Evolutionary conservation across 305 asterid genomes (phyloP).

Genomic region (Caryopteris hybrid): DNA sequence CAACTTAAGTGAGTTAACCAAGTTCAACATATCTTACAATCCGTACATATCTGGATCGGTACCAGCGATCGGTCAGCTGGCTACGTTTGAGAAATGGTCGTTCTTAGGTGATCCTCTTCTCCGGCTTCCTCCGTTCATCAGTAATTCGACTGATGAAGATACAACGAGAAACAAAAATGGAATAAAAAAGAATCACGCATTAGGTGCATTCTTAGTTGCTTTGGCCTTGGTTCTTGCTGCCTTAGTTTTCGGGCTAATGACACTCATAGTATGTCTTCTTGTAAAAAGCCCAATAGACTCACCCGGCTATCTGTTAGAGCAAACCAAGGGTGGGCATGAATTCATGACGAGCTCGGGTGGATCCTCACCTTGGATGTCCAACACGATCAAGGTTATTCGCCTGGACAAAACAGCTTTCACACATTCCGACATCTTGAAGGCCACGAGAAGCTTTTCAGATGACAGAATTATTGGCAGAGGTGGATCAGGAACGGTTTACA

Average conservation of each 20-base stretch:
- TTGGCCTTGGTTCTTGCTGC: constrained; percentile 50
- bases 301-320: constrained; percentile 45
- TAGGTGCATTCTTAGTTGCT: constrained; percentile 40
- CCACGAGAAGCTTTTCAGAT: constrained; percentile 68
- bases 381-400: constrained; percentile 66
- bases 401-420: constrained; percentile 81
- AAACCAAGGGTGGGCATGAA: constrained; percentile 39
- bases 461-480: constrained; percentile 83
- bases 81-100: constrained; percentile 76
- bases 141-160: constrained; percentile 25
- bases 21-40: constrained; percentile 90
- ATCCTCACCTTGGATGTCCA: constrained; percentile 76
- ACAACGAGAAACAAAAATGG: not conserved
- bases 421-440: constrained; percentile 77
- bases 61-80: constrained; percentile 70
- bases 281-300: constrained; percentile 43
- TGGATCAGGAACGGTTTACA: constrained; percentile 79
- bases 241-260: constrained; percentile 52
- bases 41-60: constrained; percentile 56
- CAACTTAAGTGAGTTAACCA: constrained; percentile 61
- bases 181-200: constrained; percentile 13
- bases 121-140: constrained; percentile 64
- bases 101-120: constrained; percentile 70
- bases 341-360: constrained; percentile 47
- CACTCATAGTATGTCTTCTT: constrained; percentile 47